phyloP scores from a whole-genome alignment of 2,329 filamentous ascomycete species.

The Anisogramma anomala region DNA sequence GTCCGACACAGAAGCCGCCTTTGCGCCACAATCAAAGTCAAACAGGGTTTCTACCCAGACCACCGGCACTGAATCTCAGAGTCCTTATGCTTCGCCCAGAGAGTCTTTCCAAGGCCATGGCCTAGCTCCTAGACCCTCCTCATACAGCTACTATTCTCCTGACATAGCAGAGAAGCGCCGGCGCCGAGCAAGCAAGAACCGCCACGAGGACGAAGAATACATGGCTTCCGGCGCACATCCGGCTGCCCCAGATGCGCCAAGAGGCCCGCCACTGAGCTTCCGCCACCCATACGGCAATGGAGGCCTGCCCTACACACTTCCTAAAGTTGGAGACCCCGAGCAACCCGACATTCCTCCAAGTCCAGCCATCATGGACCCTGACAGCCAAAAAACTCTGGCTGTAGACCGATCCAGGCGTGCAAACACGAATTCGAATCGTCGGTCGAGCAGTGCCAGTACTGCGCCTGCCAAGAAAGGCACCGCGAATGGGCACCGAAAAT shows the following conservation, averaged over 20 bases:
- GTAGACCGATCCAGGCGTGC: conserved; percentile 13
- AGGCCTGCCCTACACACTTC: conserved; percentile 21
- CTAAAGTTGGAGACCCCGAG: conserved; percentile 20
- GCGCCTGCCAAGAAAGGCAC: conserved; percentile 18
- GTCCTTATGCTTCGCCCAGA: conserved; percentile 44
- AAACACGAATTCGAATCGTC: conserved; percentile 2
- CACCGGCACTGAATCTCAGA: conserved; percentile 40
- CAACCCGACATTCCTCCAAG: conserved; percentile 16
- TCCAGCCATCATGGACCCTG: conserved; percentile 19
- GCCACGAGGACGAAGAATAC: conserved; percentile 29
- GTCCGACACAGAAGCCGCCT: conserved; percentile 20
- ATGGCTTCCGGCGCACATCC: conserved; percentile 25
- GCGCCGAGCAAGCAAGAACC: conserved; percentile 31
- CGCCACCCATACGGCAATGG: conserved; percentile 35
- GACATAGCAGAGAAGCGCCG: conserved; percentile 33
- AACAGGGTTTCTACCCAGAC: conserved; percentile 47
- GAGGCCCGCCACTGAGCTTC: conserved; percentile 47
- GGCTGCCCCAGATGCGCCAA: conserved; percentile 49
- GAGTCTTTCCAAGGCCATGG: conserved; percentile 39
- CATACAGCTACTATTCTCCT: conserved; percentile 31
- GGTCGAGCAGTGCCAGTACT: conserved; percentile 17
- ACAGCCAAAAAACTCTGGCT: conserved; percentile 23
- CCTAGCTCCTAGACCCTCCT: conserved; percentile 48
- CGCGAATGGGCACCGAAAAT: conserved; percentile 24
- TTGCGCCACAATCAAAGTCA: conserved; percentile 32